Base-by-base conservation (phyloP, 2,329 filamentous ascomycete species). In the Plenodomus lindquistii region DNA sequence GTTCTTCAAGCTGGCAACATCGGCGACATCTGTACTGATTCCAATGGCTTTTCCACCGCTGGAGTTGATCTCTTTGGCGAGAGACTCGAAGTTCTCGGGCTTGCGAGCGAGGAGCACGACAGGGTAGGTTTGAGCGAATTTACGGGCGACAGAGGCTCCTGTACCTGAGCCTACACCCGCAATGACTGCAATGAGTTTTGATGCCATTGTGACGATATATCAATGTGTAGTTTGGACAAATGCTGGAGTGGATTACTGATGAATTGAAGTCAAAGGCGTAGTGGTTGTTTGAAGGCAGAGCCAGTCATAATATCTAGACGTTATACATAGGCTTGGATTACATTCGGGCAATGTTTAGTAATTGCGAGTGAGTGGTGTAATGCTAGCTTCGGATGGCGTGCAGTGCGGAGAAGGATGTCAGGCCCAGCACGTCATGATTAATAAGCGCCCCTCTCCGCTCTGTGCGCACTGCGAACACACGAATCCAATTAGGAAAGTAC, bases 61-160 rank as follows among this genome's bases (percentile, higher is more conserved):
- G 4, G 74, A 68, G 47, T 85, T 85, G 73, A 94, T 91, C 59
- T 90, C 87, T 2, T 80, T 67, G 6, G 88, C 85, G 2, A 90
- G 78, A n/a, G 78, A 73, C 46, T 83, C 77, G 72, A 85, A 90
- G 69, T 80, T 88, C 36, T 83, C 79, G 0, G 85, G 79, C 15
- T 77, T 84, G 41, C 89, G 85, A 11, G 89, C 84, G n/a, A 93
- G 81, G 1, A 93, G 77, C 1, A 89, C 86, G 1, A 93, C 86
- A 0, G 87, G 83, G 65, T 93, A 94, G 8, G 80, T 64, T 52
- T 84, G 65, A 24, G 81, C 81, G 60, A 87, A 87, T 48, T 77
- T 80, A 46, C 82, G 77, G 24, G 84, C 83, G 13, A 86, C 78
- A 2, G 81, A 77, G 13, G 83, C 82, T 20, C 84, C 84, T n/a